Evolutionary conservation across 164 flowering plant species (phyloP), one percentile per base, ranked within the genome.

Genomic region (Annona squamosa): DNA sequence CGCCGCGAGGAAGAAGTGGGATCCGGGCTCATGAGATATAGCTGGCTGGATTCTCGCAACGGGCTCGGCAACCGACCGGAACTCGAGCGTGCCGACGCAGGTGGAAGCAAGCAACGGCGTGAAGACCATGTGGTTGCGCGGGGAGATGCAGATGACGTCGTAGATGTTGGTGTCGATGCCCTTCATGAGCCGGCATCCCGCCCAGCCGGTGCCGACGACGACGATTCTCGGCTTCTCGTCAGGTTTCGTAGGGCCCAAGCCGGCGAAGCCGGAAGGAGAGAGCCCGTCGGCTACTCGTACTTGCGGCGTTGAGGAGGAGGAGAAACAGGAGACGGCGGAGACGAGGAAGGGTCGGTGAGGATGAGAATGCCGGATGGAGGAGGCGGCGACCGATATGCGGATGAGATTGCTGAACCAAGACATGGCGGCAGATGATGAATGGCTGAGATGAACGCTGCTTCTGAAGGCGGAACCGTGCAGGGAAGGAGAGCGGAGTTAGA

Each of bases 41-140:
- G 98, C 90, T 2, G 99, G 97, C 69, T 96, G 99, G 72, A 96
- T 96, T 80, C 98, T 74, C 7, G 85, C 92, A 52, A 96, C 87
- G 59, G 99, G 97, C 72, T 96, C 99, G 2, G 99, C 97, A 0
- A 96, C 99, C 4, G 98, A 93, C 76, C 98, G 79, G 80, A 96
- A 96, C 79, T 96, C 99, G 3, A 96, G 90, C 0, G 99, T 96
- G 7, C 99, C 99, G 37, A 96, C 99, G 72, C 99, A 96, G 7
- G 99, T 96, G 26, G 97, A 96, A 9, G 99, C 99, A 75, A 93
- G 71, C 5, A 96, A 81, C 2, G 98, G 98, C 42, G 99, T 96
- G 77, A 96, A 93, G 1, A 96, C 99, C 99, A 96, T 96, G 79
- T 93, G 99, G 73, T 96, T 96, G 73, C 99, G 82, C 0, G 97